Evolutionary conservation across 2,329 filamentous ascomycete species (phyloP), one percentile per base, ranked within the genome.

Genomic region (Diaporthe sp.): DNA sequence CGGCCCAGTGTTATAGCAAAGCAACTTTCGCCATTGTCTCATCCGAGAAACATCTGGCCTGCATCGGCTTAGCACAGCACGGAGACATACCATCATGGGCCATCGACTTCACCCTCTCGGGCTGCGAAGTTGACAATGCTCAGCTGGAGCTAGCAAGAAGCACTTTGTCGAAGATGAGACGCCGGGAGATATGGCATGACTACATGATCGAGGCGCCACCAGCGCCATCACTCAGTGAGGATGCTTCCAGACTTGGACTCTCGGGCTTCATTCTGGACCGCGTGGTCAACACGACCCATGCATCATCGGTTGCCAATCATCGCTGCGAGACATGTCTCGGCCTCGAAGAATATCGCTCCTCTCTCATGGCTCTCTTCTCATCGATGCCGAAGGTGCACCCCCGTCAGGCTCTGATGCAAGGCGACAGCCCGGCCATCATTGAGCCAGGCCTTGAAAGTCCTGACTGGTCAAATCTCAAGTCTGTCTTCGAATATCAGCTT

Each of bases 51-150:
- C 31, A 39, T 9, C 47, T 68, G 9, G 65, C 15, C 65, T 68
- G 65, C 65, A 68, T 68, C 31, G 65, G 65, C 31, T 39, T 68
- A n/a, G 65, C 65, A 39, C 65, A 68, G 15, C 65, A 68, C n/a
- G 65, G 65, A 20, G 65, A 68, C 65, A 68, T 68, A 15, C 65
- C 65, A 20, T 68, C 65, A 25, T 68, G 65, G 65, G 22, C 47
- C 22, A 53, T 68, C 7, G 65, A 68, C 34, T 68, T 68, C 17
- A 68, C 65, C 13, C 65, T 68, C 34, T 68, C 65, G 15, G 65
- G 65, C 22, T 68, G 65, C 22, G 65, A 68, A 3, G 65, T 68
- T 10, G 47, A 68, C 47, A 39, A 68, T n/a, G 65, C 65, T 7
- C 65, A 68, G 47, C 31, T 68, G 22, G 65, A 68, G 3, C 17